Conservation (phyloP, 202 grass and related monocot species). For the Miscanthus sacchariflorus region DNA sequence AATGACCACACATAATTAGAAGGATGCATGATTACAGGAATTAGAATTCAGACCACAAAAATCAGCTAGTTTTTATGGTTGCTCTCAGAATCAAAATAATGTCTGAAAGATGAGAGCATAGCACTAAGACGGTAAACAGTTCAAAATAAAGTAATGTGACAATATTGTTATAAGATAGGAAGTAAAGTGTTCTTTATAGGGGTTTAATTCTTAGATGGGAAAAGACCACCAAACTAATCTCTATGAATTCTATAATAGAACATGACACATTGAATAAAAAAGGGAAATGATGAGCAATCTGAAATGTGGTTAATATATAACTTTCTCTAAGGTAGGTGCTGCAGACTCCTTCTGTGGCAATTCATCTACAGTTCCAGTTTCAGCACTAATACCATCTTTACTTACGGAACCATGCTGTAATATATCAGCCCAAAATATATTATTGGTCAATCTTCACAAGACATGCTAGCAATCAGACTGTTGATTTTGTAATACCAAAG, state of each 20-base stretch:
- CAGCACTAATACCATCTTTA: slow-evolving; percentile 20
- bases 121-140: neutral
- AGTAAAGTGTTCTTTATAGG: slow-evolving; percentile 17
- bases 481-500: slow-evolving; percentile 31
- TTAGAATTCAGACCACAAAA: slow-evolving; percentile 18
- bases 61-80: neutral
- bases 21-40: neutral
- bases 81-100: neutral
- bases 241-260: slow-evolving; percentile 23
- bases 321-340: slow-evolving; percentile 50
- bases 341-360: slow-evolving; percentile 36
- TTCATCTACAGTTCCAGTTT: slow-evolving; percentile 52
- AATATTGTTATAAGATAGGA: slow-evolving; percentile 15
- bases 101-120: neutral
- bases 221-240: slow-evolving; percentile 29
- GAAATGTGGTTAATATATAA: slow-evolving; percentile 35
- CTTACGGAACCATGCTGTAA: slow-evolving; percentile 50
- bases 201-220: slow-evolving; percentile 4
- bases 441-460: slow-evolving; percentile 21
- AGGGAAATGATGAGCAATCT: slow-evolving; percentile 4
- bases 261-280: slow-evolving; percentile 27
- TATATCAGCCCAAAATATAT: slow-evolving; percentile 30
- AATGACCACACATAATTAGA: neutral
- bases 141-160: neutral
- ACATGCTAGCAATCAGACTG: slow-evolving; percentile 13